phyloP scores from a whole-genome alignment of 495 filamentous ascomycete species.

The Amphirosellinia nigrospora region DNA sequence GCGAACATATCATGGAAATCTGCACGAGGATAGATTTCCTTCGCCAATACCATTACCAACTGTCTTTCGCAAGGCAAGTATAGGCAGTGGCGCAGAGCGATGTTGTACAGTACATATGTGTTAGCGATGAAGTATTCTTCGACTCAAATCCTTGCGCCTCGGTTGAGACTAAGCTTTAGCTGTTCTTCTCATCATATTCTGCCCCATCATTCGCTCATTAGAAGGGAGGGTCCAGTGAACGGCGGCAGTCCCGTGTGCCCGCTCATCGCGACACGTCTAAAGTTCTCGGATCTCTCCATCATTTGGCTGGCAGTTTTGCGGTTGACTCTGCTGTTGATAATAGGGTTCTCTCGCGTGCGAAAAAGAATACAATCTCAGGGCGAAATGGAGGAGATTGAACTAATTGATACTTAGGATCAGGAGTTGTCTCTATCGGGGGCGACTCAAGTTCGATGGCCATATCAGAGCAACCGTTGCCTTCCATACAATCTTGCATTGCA shows the following conservation, averaged over 20 bases:
- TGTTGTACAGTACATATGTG: not conserved
- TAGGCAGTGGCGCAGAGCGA: not conserved
- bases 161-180: not conserved
- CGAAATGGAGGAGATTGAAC: conserved; percentile 16
- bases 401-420: not conserved
- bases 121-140: not conserved
- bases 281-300: conserved; percentile 14
- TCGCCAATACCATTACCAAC: not conserved
- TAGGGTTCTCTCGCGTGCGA: not conserved
- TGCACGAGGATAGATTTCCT: not conserved
- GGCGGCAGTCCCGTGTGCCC: not conserved
- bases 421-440: not conserved
- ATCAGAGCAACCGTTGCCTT: not conserved
- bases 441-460: not conserved
- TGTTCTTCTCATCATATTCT: not conserved
- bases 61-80: not conserved
- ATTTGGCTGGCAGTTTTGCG: conserved; percentile 22
- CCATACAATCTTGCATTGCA: not conserved
- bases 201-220: not conserved
- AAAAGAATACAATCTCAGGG: conserved; percentile 22
- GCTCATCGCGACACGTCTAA: not conserved
- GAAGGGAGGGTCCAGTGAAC: not conserved
- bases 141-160: not conserved
- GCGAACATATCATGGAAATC: not conserved
- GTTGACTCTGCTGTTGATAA: conserved; percentile 4